Conservation (phyloP, 202 grass and related monocot genomes). For the Digitaria exilis region DNA sequence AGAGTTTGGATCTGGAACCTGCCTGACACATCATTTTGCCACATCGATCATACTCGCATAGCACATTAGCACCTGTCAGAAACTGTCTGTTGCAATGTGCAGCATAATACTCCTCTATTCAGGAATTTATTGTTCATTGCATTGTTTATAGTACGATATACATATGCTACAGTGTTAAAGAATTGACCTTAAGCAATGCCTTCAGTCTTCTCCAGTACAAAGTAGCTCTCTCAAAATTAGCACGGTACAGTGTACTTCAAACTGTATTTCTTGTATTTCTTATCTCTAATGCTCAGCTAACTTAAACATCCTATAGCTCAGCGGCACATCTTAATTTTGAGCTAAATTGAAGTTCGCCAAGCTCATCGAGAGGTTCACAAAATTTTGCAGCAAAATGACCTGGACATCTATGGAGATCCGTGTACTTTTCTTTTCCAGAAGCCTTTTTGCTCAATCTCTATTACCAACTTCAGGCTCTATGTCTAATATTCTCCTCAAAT, state of each 20-base stretch:
- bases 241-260: background rate
- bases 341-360: background rate
- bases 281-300: background rate
- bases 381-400: background rate
- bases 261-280: slow-evolving; percentile 10
- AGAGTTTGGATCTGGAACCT: background rate
- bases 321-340: background rate
- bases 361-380: background rate
- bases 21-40: background rate
- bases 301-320: background rate
- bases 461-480: slow-evolving; percentile 43
- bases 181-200: background rate
- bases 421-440: background rate
- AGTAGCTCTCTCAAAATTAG: background rate
- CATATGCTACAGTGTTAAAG: background rate
- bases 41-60: background rate
- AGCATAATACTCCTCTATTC: background rate
- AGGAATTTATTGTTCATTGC: background rate
- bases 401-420: background rate
- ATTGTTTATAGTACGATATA: background rate
- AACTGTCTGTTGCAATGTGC: background rate
- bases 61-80: background rate
- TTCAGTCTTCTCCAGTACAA: background rate
- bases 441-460: background rate
- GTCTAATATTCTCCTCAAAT: slow-evolving; percentile 81